Evolutionary conservation across 306 rosid genomes (phyloP).

Genomic region (Trifolium subterraneum): DNA sequence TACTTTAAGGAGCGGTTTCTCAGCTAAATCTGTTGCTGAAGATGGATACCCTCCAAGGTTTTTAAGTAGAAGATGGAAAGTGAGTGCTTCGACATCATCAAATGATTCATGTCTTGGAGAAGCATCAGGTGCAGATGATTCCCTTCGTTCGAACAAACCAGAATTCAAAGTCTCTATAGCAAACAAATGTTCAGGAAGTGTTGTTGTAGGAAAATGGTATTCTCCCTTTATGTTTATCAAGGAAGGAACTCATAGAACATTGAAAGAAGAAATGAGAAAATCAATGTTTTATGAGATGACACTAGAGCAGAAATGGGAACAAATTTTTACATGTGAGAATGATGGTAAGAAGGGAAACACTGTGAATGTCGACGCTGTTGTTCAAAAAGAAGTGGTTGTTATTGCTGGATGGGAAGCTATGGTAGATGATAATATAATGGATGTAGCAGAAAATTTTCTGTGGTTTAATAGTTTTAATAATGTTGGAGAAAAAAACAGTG

Average conservation of each 20-base stretch:
- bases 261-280: constrained; percentile 52
- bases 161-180: constrained; percentile 42
- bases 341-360: background rate
- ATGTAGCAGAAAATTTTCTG: constrained; percentile 43
- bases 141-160: constrained; percentile 52
- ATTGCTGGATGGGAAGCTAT: constrained; percentile 49
- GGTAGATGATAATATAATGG: background rate
- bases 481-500: constrained; percentile 47
- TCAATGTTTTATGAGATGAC: constrained; percentile 70
- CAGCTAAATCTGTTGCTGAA: constrained; percentile 55
- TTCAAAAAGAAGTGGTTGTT: constrained; percentile 52
- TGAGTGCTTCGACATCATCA: constrained; percentile 42
- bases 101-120: constrained; percentile 44
- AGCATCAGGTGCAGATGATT: constrained; percentile 56
- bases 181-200: constrained; percentile 29
- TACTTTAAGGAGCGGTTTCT: constrained; percentile 51
- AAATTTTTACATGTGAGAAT: constrained; percentile 46
- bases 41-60: constrained; percentile 64
- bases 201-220: constrained; percentile 78
- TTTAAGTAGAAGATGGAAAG: constrained; percentile 57
- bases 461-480: constrained; percentile 57
- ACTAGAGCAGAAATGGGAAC: constrained; percentile 72
- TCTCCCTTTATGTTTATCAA: constrained; percentile 68
- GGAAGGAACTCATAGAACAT: constrained; percentile 54
- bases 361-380: constrained; percentile 57